Evolutionary conservation across 345 rosid species (phyloP).

Genomic region (Linum trigynum): DNA sequence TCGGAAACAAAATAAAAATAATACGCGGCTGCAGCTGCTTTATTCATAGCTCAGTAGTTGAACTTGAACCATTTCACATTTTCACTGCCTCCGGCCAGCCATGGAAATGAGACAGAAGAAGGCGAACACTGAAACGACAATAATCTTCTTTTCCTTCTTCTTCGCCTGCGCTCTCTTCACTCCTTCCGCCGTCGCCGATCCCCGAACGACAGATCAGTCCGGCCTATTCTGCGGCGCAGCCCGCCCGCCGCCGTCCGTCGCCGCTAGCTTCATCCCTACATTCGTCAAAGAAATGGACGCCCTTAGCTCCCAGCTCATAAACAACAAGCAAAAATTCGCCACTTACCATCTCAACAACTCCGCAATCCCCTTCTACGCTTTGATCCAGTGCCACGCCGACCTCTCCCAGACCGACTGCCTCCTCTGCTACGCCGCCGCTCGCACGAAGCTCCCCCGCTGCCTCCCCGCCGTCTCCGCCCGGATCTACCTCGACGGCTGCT

Average conservation of each 20-base stretch:
- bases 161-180: background rate
- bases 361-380: constrained; percentile 19
- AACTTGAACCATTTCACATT: too few species aligned
- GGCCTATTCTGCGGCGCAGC: constrained; percentile 31
- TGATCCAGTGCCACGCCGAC: constrained; percentile 53
- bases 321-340: constrained; percentile 24
- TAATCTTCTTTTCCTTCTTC: background rate
- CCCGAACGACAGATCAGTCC: constrained; percentile 28
- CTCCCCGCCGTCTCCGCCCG: constrained; percentile 39
- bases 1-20: too few species aligned
- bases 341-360: constrained; percentile 19
- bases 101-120: too few species aligned
- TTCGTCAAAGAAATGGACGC: constrained; percentile 40
- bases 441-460: constrained; percentile 52
- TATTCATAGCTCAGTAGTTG: too few species aligned
- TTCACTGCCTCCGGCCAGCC: too few species aligned
- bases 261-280: constrained; percentile 21
- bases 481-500: constrained; percentile 58
- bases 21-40: too few species aligned
- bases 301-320: constrained; percentile 20
- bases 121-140: background rate
- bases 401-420: constrained; percentile 56
- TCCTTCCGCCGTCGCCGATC: constrained; percentile 21
- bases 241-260: background rate
- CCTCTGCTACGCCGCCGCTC: constrained; percentile 45